phyloP scores from a whole-genome alignment of 768 basidiomycete genomes.

The Tulasnella sp. region DNA sequence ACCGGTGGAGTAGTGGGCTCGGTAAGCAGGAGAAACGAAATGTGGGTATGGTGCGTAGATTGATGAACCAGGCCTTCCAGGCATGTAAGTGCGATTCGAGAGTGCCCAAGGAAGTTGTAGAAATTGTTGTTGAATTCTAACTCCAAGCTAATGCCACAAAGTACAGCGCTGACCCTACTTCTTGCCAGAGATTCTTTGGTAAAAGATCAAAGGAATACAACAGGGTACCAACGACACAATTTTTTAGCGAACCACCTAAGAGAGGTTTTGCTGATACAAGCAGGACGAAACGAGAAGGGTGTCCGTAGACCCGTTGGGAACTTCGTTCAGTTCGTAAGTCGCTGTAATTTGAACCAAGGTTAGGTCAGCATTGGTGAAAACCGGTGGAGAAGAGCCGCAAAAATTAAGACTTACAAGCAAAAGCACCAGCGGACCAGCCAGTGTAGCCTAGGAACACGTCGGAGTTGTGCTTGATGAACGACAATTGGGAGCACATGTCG shows the following conservation, averaged over 20 bases:
- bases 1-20: no score
- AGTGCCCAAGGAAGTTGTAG: not conserved
- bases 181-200: not conserved
- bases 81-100: no score
- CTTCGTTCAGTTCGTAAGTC: slow-evolving; percentile 4
- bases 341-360: not conserved
- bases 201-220: not conserved
- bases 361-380: not conserved
- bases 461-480: slow-evolving; percentile 11
- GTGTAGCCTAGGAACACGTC: slow-evolving; percentile 17
- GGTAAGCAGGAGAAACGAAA: no score
- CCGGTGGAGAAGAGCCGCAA: not conserved
- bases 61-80: no score
- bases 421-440: slow-evolving; percentile 16
- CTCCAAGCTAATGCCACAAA: no score
- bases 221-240: not conserved
- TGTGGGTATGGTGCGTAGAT: no score
- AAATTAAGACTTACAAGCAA: not conserved
- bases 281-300: slow-evolving; percentile 8
- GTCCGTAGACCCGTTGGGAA: not conserved
- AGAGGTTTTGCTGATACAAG: slow-evolving; percentile 5
- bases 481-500: slow-evolving; percentile 12
- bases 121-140: not conserved
- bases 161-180: no score
- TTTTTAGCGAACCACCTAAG: not conserved